Evolutionary conservation across 2,329 filamentous ascomycete species (phyloP).

Genomic region (Didymosphaeria variabile): DNA sequence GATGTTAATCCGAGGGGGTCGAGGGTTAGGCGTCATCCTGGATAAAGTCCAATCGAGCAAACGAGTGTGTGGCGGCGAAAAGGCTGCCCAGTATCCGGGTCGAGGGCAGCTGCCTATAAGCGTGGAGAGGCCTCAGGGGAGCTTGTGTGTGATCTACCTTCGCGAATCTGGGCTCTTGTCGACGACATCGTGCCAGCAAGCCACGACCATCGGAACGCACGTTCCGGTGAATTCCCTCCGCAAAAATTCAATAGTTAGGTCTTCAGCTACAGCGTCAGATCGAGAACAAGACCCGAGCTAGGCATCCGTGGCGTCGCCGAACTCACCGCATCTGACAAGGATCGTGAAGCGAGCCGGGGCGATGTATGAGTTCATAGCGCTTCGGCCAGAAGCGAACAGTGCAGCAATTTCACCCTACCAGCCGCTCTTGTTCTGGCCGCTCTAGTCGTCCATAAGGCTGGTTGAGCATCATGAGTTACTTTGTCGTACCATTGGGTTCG

Average conservation of each 20-base stretch:
- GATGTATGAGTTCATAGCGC: not conserved
- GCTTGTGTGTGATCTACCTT: not conserved
- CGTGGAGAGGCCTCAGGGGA: not conserved
- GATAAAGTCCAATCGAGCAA: not conserved
- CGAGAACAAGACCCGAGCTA: conserved; percentile 2
- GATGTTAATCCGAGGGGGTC: not conserved
- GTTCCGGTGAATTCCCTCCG: not conserved
- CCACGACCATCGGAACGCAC: not conserved
- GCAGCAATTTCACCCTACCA: not conserved
- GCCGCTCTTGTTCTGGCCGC: not conserved
- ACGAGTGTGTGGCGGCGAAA: not conserved
- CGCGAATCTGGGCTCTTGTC: conserved; percentile 2
- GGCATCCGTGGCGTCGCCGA: conserved; percentile 8
- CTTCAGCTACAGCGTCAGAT: conserved; percentile 8
- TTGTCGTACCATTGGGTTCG: not conserved
- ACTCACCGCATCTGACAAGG: conserved; percentile 6
- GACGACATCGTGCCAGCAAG: conserved; percentile 3
- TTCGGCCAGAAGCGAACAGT: not conserved
- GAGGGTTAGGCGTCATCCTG: conserved; percentile 3
- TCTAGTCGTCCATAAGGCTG: conserved; percentile 1
- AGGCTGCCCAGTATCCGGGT: not conserved
- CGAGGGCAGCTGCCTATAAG: conserved; percentile 2
- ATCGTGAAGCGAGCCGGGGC: not conserved
- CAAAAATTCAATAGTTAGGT: conserved; percentile 9
- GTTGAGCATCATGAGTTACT: not conserved